Evolutionary conservation across 2,329 filamentous ascomycete species (phyloP), one percentile per base, ranked within the genome.

Genomic region (Fusarium napiforme): DNA sequence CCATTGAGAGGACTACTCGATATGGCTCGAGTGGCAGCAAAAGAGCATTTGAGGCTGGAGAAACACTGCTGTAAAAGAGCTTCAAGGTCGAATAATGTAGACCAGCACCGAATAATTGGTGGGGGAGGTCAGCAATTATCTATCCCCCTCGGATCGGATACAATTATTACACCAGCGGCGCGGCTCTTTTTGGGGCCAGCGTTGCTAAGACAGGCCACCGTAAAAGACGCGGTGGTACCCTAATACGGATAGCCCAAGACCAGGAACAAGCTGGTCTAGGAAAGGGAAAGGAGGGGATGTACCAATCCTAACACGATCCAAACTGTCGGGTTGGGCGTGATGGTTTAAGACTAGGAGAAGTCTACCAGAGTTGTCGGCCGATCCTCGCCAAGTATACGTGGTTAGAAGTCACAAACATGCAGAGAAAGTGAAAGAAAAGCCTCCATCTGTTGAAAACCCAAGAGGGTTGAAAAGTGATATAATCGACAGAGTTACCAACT

Each of bases 1-100:
- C 87, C 88, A 89, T 90, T 87, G 87, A 84, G 80, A 84, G 75
- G 75, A 78, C 69, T 78, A 72, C 76, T 78, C 76, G 76, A 78
- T 62, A 69, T 74, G 66, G 62, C 73, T 77, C 75, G 76, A 78
- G 76, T 68, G 68, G 65, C 57, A 73, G 59, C 70, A 75, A 65
- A 53, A 42, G 62, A 66, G 76, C 76, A 78, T 78, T 68, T 76
- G 59, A 50, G 68, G 49, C 53, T 65, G 47, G 56, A 65, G 42
- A 62, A 73, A 49, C 47, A 72, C 60, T 28, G 65, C n/a, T 53
- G 56, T 58, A 43, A 55, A 73, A 55, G 62, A 75, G 63, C 65
- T 61, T 67, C 43, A 57, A 68, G 62, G 53, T 69, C 72, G 47
- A 63, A 70, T 60, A 71, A 71, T 67, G 69, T 62, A 67, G 66